Base-by-base conservation (phyloP, 352 stramenopile genomes). In the Blastocystis sp. region DNA sequence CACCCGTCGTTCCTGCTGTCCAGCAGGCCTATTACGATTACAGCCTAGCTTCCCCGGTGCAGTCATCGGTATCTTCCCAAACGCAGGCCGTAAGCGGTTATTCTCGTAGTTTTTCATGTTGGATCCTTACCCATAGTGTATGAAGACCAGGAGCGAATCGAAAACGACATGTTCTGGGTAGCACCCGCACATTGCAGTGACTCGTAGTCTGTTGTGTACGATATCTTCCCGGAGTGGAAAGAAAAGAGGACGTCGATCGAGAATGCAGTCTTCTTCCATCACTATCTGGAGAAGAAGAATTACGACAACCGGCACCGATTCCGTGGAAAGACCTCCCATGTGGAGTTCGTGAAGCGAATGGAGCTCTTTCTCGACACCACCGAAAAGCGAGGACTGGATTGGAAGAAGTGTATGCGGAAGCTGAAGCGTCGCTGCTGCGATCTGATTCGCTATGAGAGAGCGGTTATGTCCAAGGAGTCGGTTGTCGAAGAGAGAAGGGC, bases 91-190 rank as follows among this genome's bases (percentile, higher is more conserved):
- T 56, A 14, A 56, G 14, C 5, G 48, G 48, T 7, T 17, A 56
- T 14, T 56, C 14, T 17, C 5, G 48, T 56, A 56, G 48, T 7
- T 17, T 7, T 34, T 56, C 5, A 14, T 56, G 48, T 56, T 7
- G 48, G 14, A 14, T 56, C 5, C 14, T 59, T 11, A 64, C 40
- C 7, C 21, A 28, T 64, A 79, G 69, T 64, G 19, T 61, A 11
- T 38, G 69, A 79, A 1, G 69, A 79, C 19, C 69, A 79, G n/a
- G 41, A 79, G n/a, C 69, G 69, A 19, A 53, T 23, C n/a, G 69
- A 79, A 28, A 79, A 79, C 41, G 48, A 79, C 11, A 11, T 79
- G 3, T 79, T 79, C 38, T 79, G 69, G 69, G 69, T 79, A 79
- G 11, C 14, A n/a, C 2, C 56, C 10, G 7, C 21, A 3, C 40